phyloP scores from a whole-genome alignment of 345 rosid species.

The Brassica juncea region DNA sequence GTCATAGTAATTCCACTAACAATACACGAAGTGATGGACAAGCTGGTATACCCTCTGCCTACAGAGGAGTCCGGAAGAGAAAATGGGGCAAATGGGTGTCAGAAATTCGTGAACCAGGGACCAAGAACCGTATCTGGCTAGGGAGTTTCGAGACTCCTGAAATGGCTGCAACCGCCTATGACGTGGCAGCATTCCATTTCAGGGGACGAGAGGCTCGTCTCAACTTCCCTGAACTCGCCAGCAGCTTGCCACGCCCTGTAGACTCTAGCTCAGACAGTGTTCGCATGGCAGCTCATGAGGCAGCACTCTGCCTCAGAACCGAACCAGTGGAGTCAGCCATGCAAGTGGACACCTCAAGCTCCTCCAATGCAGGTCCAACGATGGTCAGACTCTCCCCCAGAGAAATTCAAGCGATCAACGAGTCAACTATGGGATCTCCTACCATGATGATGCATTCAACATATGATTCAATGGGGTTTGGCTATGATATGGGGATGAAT shows the following conservation, averaged over 20 bases:
- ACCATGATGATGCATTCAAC: conserved; percentile 63
- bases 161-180: conserved; percentile 39
- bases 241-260: conserved; percentile 60
- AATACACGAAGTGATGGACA: conserved; percentile 2
- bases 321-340: conserved; percentile 23
- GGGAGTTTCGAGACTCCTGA: conserved; percentile 87
- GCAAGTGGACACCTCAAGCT: conserved; percentile 29
- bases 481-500: conserved; percentile 28
- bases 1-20: conserved; percentile 1
- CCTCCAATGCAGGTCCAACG: conserved; percentile 43
- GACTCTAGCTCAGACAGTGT: conserved; percentile 62
- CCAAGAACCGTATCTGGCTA: conserved; percentile 78
- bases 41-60: conserved; percentile 37
- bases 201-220: conserved; percentile 72
- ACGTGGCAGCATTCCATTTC: conserved; percentile 77
- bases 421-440: conserved; percentile 86
- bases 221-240: conserved; percentile 70
- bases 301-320: conserved; percentile 45
- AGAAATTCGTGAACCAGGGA: conserved; percentile 90
- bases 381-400: conserved; percentile 67
- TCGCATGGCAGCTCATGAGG: conserved; percentile 76
- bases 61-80: conserved; percentile 78
- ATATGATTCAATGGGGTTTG: conserved; percentile 21
- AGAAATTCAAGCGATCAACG: conserved; percentile 85
- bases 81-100: conserved; percentile 99